These are phyloP conservation scores for Cytospora mali DNA, from an alignment of 2,329 filamentous ascomycete genomes.

Conservation along the genomic window DNA sequence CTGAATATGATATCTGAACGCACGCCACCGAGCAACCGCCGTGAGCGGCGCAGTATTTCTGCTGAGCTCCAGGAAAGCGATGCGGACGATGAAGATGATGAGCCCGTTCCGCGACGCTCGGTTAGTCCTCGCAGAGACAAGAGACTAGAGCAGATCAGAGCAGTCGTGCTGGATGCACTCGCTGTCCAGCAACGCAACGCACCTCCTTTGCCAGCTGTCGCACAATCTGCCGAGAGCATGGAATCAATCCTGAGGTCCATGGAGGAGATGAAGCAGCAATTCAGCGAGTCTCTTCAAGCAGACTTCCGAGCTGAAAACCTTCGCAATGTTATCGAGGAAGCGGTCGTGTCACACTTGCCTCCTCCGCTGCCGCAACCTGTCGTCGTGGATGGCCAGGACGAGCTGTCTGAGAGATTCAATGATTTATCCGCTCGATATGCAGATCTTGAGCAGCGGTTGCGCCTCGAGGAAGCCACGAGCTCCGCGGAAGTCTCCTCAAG, in stretches of 20 bases:
- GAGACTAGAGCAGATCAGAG: conserved; percentile 79
- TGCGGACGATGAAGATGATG: conserved; percentile 87
- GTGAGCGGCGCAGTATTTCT: conserved; percentile 74
- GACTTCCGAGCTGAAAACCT: conserved; percentile 57
- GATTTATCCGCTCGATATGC: conserved; percentile 62
- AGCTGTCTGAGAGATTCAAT: conserved; percentile 55
- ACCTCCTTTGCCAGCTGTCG: too few relatives aligned
- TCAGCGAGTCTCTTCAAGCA: conserved; percentile 47
- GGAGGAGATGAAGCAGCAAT: conserved; percentile 61
- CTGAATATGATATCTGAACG: conserved; percentile 61
- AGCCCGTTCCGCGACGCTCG: conserved; percentile 62
- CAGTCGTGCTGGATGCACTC: conserved; percentile 73
- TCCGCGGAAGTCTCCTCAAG: conserved; percentile 54
- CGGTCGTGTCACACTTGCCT: conserved; percentile 60
- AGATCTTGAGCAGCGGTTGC: conserved; percentile 61
- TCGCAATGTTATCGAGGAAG: conserved; percentile 64
- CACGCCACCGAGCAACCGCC: conserved; percentile 56
- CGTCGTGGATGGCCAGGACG: conserved; percentile 49
- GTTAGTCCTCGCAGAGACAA: conserved; percentile 78
- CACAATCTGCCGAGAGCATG: conserved; percentile 44
- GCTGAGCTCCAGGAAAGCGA: conserved; percentile 79
- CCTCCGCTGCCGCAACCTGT: conserved; percentile 49
- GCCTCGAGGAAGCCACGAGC: conserved; percentile 49
- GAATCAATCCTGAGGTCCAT: conserved; percentile 67
- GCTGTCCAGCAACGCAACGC: conserved; percentile 53